Base-by-base conservation (phyloP, 371 early-diverging fungal genomes). In the Conidiobolus incongruus region DNA sequence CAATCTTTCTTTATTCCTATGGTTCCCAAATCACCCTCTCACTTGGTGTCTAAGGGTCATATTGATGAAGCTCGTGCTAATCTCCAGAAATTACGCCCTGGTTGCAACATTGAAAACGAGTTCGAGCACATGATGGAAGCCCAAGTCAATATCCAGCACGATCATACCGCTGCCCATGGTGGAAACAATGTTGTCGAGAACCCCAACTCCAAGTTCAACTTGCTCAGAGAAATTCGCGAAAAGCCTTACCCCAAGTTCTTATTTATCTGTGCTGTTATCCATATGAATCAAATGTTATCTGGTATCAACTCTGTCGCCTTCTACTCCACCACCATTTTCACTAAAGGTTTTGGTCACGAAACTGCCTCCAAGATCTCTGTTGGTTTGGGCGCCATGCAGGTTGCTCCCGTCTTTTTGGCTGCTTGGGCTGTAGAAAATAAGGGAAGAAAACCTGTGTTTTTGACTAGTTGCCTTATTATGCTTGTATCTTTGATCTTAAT, bases 241-340 rank as follows among this genome's bases (percentile, higher is more conserved):
- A 63, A 59, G 32, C 39, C 35, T 40, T 13, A 41, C 45, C 2
- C 44, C 5, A 75, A 75, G 39, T 57, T 88, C 35, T 63, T 76
- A 16, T 11, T 58, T 1, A 59, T 56, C 19, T 62, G 63, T 19
- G 17, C 68, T 11, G 16, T 47, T 6, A 46, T 72, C 15, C 68
- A 69, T 36, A 53, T 58, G 5, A 48, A 55, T 13, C 90, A 88
- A 50, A 88, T 89, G 53, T 60, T 82, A 10, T 70, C 76, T 24
- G 89, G 87, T 26, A 81, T 92, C 64, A 87, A 86, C 50, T 85
- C 75, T 42, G 69, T 83, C 49, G 62, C 77, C 52, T 69, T 75
- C 49, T 89, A 78, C 54, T 72, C 65, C 47, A 75, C 58, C 38
- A 69, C 60, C 23, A 64, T 56, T 50, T 67, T 60, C 28, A 52